These are phyloP conservation scores for Betula pendula DNA, from an alignment of 306 rosid species.

Conservation along the genomic window DNA sequence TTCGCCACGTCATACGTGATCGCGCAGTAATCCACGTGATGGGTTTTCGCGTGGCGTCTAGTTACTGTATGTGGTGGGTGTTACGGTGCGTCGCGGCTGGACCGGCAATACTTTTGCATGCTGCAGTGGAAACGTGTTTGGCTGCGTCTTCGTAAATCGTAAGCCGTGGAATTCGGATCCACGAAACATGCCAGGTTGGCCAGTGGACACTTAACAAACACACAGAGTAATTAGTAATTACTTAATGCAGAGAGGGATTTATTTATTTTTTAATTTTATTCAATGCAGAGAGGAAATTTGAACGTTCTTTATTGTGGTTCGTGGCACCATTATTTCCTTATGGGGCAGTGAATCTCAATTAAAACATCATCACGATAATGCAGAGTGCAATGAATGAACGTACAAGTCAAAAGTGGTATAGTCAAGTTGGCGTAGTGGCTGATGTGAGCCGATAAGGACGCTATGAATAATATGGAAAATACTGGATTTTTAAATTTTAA, in stretches of 20 bases:
- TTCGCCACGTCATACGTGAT: not conserved
- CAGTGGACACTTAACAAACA: no score
- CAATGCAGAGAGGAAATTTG: no score
- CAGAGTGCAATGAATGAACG: not conserved
- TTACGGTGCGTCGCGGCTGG: not conserved
- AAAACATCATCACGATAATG: not conserved
- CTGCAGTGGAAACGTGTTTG: not conserved
- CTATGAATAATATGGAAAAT: not conserved
- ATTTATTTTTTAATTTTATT: no score
- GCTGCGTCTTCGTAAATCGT: not conserved
- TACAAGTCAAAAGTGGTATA: not conserved
- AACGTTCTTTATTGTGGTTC: no score
- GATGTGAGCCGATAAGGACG: not conserved
- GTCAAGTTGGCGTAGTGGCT: not conserved
- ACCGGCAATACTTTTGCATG: not conserved
- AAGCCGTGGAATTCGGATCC: not conserved
- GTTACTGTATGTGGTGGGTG: not conserved
- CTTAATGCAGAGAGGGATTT: no score
- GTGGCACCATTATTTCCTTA: not conserved
- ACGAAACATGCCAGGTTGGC: no score
- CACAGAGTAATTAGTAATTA: no score
- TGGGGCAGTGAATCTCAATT: not conserved
- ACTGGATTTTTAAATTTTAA: no score
- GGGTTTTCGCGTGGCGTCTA: not conserved
- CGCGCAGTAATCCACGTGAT: not conserved